Evolutionary conservation across 192 early-diverging fungal species (phyloP), one percentile per base, ranked within the genome.

Genomic region (Linnemannia zychae): DNA sequence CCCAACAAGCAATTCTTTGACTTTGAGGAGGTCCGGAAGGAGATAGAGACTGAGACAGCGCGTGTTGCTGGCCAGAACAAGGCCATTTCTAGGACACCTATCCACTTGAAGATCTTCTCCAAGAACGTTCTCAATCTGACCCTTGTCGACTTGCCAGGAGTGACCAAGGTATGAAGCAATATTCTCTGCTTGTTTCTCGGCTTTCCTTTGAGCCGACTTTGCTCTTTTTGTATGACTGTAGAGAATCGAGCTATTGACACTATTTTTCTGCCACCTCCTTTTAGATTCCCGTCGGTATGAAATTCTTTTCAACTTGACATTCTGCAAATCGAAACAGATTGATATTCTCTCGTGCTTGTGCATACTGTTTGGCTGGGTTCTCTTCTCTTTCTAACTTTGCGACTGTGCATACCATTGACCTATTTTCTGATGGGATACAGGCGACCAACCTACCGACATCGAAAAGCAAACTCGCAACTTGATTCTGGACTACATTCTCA

Each of bases 391-490:
- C 24, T 63, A 28, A 63, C 57, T n/a, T n/a, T n/a, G n/a, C 28
- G 57, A 63, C 36, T 57, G 73, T 37, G 34, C 63, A 6, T n/a
- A 52, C 20, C 16, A 71, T 60, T 34, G 46, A 11, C 31, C 24
- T 18, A 50, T 68, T 24, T 22, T 28, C 49, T 20, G 24, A 48
- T 34, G 44, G 31, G 88, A 74, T 87, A 79, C 91, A 87, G 95
- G 95, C 40, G 95, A 96, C 77, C 95, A 96, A 85, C 95, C 95
- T 28, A 90, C 90, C 3, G 95, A 96, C 72, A 96, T 96, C 69
- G 95, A 96, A 76, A 93, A 91, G 73, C 95, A 95, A 89, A 96
- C 93, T 36, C 91, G 95, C 74, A 91, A 88, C 75, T 74, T 96
- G 80, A 91, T 96, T 31, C 86, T 94, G 74, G 95, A 95, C 80